Percentiles rank a stretch among this genome's conserved stretches.
Conservation (phyloP, 257 asterid species). For the Hygrophila difformis region DNA sequence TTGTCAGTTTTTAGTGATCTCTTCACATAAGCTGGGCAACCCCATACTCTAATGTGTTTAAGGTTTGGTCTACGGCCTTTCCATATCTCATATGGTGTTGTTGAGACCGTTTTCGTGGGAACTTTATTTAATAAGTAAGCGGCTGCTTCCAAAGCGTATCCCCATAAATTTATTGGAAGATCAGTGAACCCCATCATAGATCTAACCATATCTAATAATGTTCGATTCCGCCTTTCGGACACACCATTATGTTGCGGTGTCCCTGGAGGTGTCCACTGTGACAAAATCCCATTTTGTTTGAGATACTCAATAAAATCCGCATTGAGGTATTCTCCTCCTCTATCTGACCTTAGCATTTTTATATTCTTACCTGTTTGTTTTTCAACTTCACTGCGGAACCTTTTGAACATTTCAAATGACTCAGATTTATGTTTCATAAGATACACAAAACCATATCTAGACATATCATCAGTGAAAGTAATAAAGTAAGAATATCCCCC, state of each 20-base stretch:
- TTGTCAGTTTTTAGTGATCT: background rate
- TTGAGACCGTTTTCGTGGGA: background rate
- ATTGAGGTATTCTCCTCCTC: background rate
- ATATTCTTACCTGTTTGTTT: background rate
- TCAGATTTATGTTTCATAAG: background rate
- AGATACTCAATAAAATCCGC: background rate
- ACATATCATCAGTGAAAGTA: background rate
- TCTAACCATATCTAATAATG: background rate
- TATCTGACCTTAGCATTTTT: background rate
- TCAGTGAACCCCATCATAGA: background rate
- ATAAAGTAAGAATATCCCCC: background rate
- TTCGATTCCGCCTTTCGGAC: background rate
- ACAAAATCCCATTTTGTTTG: background rate
- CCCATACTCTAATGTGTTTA: background rate
- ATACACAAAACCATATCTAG: background rate
- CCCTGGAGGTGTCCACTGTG: background rate
- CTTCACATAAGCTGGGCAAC: background rate
- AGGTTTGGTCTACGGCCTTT: background rate
- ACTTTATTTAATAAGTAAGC: background rate
- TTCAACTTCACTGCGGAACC: background rate
- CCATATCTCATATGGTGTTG: background rate
- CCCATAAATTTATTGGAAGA: background rate
- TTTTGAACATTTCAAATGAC: background rate
- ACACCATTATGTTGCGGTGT: background rate
- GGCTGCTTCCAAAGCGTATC: background rate